A percentile compares a stretch with the other conserved stretches of the same genome.
These are phyloP conservation scores for Mesostigma viride DNA, from an alignment of 139 green algal genomes.

Conservation along the genomic window DNA sequence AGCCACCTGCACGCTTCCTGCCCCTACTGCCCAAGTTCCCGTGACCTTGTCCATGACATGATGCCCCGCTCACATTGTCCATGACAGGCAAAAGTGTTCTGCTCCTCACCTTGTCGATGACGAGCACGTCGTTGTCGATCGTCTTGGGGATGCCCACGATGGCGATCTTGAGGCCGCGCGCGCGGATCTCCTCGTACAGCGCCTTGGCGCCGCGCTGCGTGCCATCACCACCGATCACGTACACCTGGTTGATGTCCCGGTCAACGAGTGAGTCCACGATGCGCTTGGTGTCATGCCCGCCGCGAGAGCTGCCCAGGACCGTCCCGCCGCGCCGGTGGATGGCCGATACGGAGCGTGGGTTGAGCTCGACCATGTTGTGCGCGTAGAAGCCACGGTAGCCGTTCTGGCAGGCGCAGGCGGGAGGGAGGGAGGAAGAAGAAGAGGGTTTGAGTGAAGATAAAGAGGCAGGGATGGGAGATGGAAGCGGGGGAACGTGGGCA, in stretches of 20 bases:
- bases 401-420: conserved; percentile 39
- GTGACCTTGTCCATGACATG: conserved; percentile 63
- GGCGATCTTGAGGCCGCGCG: conserved; percentile 30
- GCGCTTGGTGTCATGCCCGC: conserved; percentile 73
- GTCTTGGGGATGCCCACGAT: conserved; percentile 79
- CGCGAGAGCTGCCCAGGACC: conserved; percentile 79
- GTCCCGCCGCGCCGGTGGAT: conserved; percentile 88
- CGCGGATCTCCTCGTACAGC: conserved; percentile 12
- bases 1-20: too few species aligned
- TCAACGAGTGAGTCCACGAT: conserved; percentile 89
- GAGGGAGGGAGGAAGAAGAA: too few species aligned
- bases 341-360: conserved; percentile 57
- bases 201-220: conserved; percentile 21
- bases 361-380: conserved; percentile 51
- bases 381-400: conserved; percentile 67
- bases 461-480: too few species aligned
- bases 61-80: too few species aligned
- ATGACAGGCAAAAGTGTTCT: not conserved
- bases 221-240: conserved; percentile 66
- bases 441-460: too few species aligned
- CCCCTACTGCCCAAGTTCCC: too few species aligned
- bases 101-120: conserved; percentile 38
- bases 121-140: conserved; percentile 95
- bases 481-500: too few species aligned
- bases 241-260: conserved; percentile 87